Percentiles rank a stretch among this genome's conserved stretches.
Evolutionary conservation across 148 eudicot species (phyloP).

Genomic region (Nyssa sinensis): DNA sequence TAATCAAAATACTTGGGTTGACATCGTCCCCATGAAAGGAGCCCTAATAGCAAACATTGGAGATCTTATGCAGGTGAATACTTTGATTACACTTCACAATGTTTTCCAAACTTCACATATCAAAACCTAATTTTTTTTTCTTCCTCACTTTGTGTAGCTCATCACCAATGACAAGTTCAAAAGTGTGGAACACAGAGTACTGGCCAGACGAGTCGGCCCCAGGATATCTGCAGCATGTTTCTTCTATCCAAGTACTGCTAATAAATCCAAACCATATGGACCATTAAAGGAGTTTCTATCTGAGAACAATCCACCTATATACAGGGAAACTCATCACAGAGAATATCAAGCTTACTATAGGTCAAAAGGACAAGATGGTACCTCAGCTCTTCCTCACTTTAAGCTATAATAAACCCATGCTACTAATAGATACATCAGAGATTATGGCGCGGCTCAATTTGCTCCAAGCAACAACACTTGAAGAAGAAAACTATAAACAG

Average conservation of each 20-base stretch:
- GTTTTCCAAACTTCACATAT: not conserved
- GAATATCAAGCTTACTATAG: slow-evolving; percentile 54
- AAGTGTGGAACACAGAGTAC: slow-evolving; percentile 88
- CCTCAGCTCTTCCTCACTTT: slow-evolving; percentile 59
- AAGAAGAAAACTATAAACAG: not conserved
- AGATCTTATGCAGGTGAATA: slow-evolving; percentile 52
- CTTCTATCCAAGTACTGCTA: slow-evolving; percentile 59
- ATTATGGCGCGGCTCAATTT: not conserved
- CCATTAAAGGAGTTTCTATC: slow-evolving; percentile 57
- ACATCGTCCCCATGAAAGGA: slow-evolving; percentile 41
- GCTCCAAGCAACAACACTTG: not conserved
- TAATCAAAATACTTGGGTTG: slow-evolving; percentile 46
- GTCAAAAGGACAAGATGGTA: slow-evolving; percentile 57
- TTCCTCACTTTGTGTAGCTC: slow-evolving; percentile 38
- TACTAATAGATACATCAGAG: not conserved
- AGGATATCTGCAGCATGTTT: slow-evolving; percentile 76
- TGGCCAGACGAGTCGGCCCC: slow-evolving; percentile 47
- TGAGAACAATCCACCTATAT: slow-evolving; percentile 40
- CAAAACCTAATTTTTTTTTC: not conserved
- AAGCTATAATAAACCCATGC: slow-evolving; percentile 20
- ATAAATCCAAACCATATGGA: slow-evolving; percentile 26
- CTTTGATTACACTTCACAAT: not conserved
- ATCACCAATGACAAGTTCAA: slow-evolving; percentile 76
- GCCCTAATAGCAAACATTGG: slow-evolving; percentile 54
- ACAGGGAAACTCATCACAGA: slow-evolving; percentile 40